A percentile compares a stretch with the other conserved stretches of the same genome.
phyloP scores from a whole-genome alignment of 73 alveolate species.

The Stentor roeselii region DNA sequence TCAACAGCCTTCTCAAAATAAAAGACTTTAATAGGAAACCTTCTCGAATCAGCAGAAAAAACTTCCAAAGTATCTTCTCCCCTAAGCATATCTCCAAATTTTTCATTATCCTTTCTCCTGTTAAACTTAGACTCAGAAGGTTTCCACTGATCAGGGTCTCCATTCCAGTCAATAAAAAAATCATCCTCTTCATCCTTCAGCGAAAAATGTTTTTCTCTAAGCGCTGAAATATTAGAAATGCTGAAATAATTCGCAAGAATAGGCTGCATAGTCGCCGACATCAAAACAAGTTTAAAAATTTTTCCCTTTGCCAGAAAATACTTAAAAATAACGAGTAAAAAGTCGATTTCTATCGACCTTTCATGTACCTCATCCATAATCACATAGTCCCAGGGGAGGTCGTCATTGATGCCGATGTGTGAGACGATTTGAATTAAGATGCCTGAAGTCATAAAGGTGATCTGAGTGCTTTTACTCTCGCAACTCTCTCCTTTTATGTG shows the following conservation, averaged over 20 bases:
- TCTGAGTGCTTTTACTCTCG: conserved; percentile 91
- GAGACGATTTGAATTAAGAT: conserved; percentile 67
- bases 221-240: not conserved
- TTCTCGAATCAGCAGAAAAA: not conserved
- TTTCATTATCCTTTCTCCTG: not conserved
- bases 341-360: conserved; percentile 87
- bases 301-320: conserved; percentile 53
- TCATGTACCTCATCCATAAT: conserved; percentile 95
- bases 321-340: conserved; percentile 75
- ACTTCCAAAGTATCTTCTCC: not conserved
- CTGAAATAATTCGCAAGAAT: conserved; percentile 65
- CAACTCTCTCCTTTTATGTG: conserved; percentile 78
- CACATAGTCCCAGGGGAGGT: conserved; percentile 66
- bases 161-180: not conserved
- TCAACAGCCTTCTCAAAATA: not conserved
- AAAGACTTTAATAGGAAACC: not conserved
- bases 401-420: conserved; percentile 94
- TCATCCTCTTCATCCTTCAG: not conserved
- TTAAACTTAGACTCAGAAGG: not conserved
- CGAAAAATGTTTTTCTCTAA: not conserved
- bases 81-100: not conserved
- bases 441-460: conserved; percentile 99
- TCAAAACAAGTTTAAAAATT: conserved; percentile 94
- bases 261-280: conserved; percentile 92
- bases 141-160: not conserved